phyloP scores from a whole-genome alignment of 306 rosid genomes.

The Lablab purpureus region DNA sequence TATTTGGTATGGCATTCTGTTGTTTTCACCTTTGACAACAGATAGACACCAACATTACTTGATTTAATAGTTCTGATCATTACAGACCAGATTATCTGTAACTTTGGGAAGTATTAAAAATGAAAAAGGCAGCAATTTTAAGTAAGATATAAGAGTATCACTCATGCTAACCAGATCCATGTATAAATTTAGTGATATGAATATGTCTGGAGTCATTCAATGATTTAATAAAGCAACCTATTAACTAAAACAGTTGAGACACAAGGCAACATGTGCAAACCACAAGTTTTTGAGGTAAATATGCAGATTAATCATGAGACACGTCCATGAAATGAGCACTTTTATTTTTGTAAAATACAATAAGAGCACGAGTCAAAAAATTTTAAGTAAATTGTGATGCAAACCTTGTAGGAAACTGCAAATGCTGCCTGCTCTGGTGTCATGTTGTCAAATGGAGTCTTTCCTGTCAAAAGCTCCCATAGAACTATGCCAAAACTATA shows the following conservation, averaged over 20 bases:
- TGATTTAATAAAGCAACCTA: slow-evolving; percentile 12
- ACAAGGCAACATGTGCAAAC: slow-evolving; percentile 20
- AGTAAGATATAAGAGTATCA: not conserved
- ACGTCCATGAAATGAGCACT: not conserved
- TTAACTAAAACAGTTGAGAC: slow-evolving; percentile 9
- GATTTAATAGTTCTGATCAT: slow-evolving; percentile 4
- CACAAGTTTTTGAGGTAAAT: not conserved
- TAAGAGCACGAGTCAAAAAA: not conserved
- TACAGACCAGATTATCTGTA: not conserved
- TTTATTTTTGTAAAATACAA: not conserved
- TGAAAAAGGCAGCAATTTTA: not conserved
- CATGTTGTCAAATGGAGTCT: slow-evolving; percentile 90
- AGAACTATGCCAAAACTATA: slow-evolving; percentile 96
- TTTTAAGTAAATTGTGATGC: slow-evolving; percentile 34
- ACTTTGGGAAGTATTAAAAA: slow-evolving; percentile 10
- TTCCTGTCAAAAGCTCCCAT: slow-evolving; percentile 93
- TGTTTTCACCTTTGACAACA: slow-evolving; percentile 13
- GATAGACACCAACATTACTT: not conserved
- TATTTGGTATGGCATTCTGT: not conserved
- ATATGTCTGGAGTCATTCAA: not conserved
- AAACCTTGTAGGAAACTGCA: slow-evolving; percentile 96
- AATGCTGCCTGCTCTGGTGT: slow-evolving; percentile 98
- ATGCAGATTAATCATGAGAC: slow-evolving; percentile 28
- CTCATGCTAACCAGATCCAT: slow-evolving; percentile 4
- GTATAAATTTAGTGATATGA: slow-evolving; percentile 1